Conservation (phyloP, 2,329 filamentous ascomycete species). For the Colletotrichum sidae region DNA sequence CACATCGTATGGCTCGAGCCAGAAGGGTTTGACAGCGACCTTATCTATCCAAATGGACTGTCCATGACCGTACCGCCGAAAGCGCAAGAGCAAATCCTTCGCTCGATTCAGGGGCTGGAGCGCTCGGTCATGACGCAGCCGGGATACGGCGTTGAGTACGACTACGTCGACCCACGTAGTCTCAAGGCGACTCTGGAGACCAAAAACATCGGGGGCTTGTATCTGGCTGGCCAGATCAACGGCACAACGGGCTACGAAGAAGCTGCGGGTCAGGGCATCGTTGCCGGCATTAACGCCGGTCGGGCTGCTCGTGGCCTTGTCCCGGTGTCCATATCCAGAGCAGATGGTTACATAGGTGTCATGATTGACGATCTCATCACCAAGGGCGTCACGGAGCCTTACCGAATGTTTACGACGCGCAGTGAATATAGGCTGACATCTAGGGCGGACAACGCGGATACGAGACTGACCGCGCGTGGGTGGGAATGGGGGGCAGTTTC, state of each 20-base stretch:
- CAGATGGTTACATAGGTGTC: constrained; percentile 96
- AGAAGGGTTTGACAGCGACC: constrained; percentile 89
- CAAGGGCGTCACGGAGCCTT: constrained; percentile 96
- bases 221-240: constrained; percentile 96
- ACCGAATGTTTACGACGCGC: constrained; percentile 97
- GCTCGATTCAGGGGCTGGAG: constrained; percentile 88
- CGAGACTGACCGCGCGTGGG: constrained; percentile 84
- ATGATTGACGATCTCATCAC: constrained; percentile 99
- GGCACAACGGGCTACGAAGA: constrained; percentile 99
- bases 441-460: constrained; percentile 93
- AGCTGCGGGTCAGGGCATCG: constrained; percentile 90
- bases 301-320: constrained; percentile 76
- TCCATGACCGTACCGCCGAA: constrained; percentile 96
- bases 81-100: constrained; percentile 86
- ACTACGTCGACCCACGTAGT: constrained; percentile 94
- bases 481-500: constrained; percentile 81
- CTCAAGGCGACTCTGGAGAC: constrained; percentile 92
- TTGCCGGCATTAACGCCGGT: constrained; percentile 95
- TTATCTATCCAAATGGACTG: constrained; percentile 96
- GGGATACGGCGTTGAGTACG: constrained; percentile 97
- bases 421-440: constrained; percentile 96
- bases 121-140: constrained; percentile 92
- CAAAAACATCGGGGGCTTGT: constrained; percentile 89
- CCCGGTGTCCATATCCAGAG: constrained; percentile 77
- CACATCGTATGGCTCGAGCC: constrained; percentile 98